Evolutionary conservation across 1,139 yeast genomes (phyloP), one percentile per base, ranked within the genome.

Genomic region (Arxiozyma heterogenica): DNA sequence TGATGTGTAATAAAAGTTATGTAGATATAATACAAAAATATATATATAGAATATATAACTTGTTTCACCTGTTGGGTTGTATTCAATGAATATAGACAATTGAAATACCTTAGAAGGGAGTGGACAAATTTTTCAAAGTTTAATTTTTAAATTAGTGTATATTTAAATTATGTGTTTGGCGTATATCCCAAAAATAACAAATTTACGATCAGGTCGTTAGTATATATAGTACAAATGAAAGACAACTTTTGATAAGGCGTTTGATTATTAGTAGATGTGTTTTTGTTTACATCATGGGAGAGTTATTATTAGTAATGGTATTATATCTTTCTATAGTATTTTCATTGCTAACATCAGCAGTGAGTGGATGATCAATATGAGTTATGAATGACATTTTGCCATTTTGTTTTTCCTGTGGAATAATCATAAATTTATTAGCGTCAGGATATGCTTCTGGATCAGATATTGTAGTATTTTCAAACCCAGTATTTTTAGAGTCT

Each of bases 1-100:
- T 66, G 54, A 50, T 46, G 5, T 38, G 21, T 22, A 21, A 34
- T 34, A 34, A 34, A 34, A 15, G 39, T 15, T 34, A 34, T 12
- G 39, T 34, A 34, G 15, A 34, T 9, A 6, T 34, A 34, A 12
- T 34, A 34, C 20, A 25, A 44, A 44, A 44, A 20, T 17, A 45
- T 18, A 45, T 18, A 38, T 45, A 30, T 27, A 30, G 42, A 46
- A 34, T 46, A 46, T 46, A 38, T 46, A 46, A 20, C 38, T 43
- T 43, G 15, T 27, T 6, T 27, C 11, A 27, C 30, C 30, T 27
- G 30, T 27, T 27, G 30, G 8, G 8, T 27, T 27, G 11, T 27
- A 27, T 27, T 7, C 30, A 27, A 4, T 27, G 42, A 46, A 34
- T 46, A 46, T 46, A 46, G 34, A 15, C n/a, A 34, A 15, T 34